Evolutionary conservation across 805 yeast species (phyloP).

Genomic region (Teunomyces gatunensis): DNA sequence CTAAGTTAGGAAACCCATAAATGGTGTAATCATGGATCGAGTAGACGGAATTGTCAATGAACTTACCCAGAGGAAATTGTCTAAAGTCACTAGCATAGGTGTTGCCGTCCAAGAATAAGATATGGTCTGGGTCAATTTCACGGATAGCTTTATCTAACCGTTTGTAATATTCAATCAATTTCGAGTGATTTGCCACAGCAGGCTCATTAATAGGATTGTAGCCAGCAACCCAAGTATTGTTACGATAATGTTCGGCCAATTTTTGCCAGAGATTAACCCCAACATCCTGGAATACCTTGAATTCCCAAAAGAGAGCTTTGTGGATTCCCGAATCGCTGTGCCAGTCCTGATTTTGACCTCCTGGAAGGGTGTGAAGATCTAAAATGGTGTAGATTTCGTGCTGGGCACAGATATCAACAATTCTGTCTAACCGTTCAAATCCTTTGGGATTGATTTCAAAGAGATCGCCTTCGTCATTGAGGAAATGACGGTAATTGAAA

Average conservation of each 20-base stretch:
- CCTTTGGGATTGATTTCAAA: conserved; percentile 43
- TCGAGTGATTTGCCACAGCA: conserved; percentile 42
- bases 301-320: conserved; percentile 50
- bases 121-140: conserved; percentile 46
- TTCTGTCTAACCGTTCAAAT: conserved; percentile 41
- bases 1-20: conserved; percentile 44
- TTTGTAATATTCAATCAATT: conserved; percentile 38
- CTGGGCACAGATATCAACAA: conserved; percentile 43
- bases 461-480: conserved; percentile 46
- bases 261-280: conserved; percentile 45
- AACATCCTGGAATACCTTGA: conserved; percentile 47
- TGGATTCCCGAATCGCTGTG: conserved; percentile 48
- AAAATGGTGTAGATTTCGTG: conserved; percentile 48
- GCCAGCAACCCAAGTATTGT: conserved; percentile 52
- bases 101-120: conserved; percentile 49
- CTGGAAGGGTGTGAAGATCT: conserved; percentile 50
- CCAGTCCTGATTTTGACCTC: conserved; percentile 58
- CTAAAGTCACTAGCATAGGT: conserved; percentile 52
- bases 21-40: conserved; percentile 48
- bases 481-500: conserved; percentile 50
- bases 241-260: conserved; percentile 45
- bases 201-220: conserved; percentile 56
- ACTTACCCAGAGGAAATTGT: conserved; percentile 37
- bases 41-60: conserved; percentile 46
- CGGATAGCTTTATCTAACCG: conserved; percentile 40